These are phyloP conservation scores for Rhododendron molle DNA, from an alignment of 148 eudicot genomes.

Conservation along the genomic window DNA sequence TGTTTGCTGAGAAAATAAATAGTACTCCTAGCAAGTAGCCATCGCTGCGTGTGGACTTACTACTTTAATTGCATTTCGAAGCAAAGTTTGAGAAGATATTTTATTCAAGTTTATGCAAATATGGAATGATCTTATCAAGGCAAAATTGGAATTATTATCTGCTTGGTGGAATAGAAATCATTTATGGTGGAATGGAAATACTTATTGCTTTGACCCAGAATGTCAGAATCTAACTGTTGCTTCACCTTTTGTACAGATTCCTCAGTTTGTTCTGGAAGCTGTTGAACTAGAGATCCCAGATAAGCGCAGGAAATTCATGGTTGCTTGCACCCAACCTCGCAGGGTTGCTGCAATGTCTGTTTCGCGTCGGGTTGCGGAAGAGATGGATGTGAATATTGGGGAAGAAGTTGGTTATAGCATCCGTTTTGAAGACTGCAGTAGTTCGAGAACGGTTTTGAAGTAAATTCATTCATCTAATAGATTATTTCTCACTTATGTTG, in stretches of 20 bases:
- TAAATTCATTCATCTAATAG: conserved; percentile 15
- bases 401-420: conserved; percentile 97
- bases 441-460: conserved; percentile 77
- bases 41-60: neutral
- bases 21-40: neutral
- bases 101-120: neutral
- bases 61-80: neutral
- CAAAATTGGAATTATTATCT: neutral
- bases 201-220: neutral
- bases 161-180: neutral
- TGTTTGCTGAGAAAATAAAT: neutral
- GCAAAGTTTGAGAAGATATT: neutral
- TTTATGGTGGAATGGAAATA: neutral
- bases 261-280: conserved; percentile 93
- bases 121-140: neutral
- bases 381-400: conserved; percentile 95
- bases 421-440: conserved; percentile 88
- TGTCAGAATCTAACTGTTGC: neutral
- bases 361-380: conserved; percentile 92
- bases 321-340: conserved; percentile 52
- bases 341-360: conserved; percentile 99
- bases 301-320: conserved; percentile 61
- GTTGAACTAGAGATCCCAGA: conserved; percentile 64
- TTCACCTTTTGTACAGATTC: conserved; percentile 51
- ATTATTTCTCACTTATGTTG: neutral